Conservation (phyloP, 2,329 filamentous ascomycete species). For the Colletotrichum sp. region DNA sequence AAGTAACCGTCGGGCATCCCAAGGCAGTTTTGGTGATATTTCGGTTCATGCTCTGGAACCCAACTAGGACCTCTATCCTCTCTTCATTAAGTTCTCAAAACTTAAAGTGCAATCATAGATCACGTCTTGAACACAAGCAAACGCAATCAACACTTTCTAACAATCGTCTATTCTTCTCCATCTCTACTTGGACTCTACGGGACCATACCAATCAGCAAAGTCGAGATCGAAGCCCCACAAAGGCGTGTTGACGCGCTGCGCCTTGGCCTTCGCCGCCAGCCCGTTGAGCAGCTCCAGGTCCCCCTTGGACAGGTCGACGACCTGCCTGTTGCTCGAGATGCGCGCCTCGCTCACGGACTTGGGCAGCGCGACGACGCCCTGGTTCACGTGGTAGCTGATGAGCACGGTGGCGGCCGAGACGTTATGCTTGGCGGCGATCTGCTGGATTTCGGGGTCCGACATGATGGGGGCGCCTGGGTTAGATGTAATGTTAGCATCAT, state of each 20-base stretch:
- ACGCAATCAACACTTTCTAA: background rate
- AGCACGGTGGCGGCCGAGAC: background rate
- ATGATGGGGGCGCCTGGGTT: background rate
- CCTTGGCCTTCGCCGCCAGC: background rate
- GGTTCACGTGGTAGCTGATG: background rate
- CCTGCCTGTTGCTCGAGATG: background rate
- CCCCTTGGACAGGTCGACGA: background rate
- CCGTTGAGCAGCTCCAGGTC: background rate
- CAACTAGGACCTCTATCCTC: too few relatives aligned
- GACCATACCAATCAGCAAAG: background rate
- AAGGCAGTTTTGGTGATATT: too few relatives aligned
- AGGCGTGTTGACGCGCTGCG: background rate
- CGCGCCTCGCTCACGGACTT: background rate
- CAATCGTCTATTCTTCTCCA: background rate
- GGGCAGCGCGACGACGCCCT: background rate
- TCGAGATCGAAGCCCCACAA: background rate
- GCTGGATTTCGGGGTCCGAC: background rate
- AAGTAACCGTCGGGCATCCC: too few relatives aligned
- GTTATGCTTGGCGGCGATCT: background rate
- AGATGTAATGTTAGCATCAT: too few relatives aligned
- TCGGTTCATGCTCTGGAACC: too few relatives aligned
- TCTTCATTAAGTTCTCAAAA: too few relatives aligned
- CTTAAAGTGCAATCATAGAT: background rate
- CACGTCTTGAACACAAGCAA: background rate
- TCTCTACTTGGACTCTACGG: background rate